Base-by-base conservation (phyloP, 768 basidiomycete genomes). In the Phanerodontia chrysosporium region DNA sequence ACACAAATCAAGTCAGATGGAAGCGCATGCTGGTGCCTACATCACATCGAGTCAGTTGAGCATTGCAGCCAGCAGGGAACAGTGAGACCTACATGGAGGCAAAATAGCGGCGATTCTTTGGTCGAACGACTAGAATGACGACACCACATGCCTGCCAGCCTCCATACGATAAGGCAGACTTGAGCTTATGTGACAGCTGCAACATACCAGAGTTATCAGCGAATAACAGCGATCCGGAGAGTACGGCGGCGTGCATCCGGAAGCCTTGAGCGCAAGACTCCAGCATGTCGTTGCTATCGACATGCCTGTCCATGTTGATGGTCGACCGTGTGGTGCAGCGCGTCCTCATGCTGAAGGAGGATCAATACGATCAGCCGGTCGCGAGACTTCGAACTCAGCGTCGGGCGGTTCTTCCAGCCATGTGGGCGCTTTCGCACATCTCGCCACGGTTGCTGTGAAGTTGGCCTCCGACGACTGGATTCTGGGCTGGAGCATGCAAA, bases 41-140 rank as follows among this genome's bases (percentile, higher is more conserved):
- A 14, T 32, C 14, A 32, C 30, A 30, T 51, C 30, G 30, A 32
- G 30, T 32, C n/a, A 30, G 18, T 12, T 30, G 29, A 51, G 49
- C 28, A 28, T 32, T 8, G 49, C 18, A 32, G 28, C 29, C 22
- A 9, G 29, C 12, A 14, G 21, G 4, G 14, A 25, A 28, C 13
- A 21, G 16, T 36, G 52, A 53, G 22, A 53, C 35, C 13, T 22
- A 53, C 52, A 16, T 29, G 1, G 36, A 53, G 52, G 52, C 36
- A 24, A 53, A 53, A 53, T 36, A n/a, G 21, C 52, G 52, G 52
- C 10, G 35, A 53, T 53, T 24, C 30, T 53, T 25, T 53, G 52
- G 52, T 24, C 21, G 35, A 32, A 53, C 22, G n/a, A 36, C 30
- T 10, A 42, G 21, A 42, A 53, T 42, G 22, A 53, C 36, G 24